phyloP scores from a whole-genome alignment of 2,329 filamentous ascomycete genomes.

The Chaetomiaceae sp. region DNA sequence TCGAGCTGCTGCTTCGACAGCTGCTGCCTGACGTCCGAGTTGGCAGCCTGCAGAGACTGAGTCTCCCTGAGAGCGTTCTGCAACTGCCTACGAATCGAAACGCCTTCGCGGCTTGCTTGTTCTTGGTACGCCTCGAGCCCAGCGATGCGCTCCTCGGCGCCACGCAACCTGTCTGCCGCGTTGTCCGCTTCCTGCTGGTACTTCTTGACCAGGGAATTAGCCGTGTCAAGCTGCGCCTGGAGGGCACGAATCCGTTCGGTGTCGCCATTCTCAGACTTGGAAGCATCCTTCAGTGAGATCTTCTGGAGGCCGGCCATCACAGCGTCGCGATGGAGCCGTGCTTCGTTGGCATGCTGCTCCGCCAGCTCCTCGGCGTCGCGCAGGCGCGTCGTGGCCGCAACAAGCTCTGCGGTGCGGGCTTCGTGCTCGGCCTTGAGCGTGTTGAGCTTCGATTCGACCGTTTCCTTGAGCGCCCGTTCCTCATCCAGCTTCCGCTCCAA shows the following conservation, averaged over 20 bases:
- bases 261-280: slow-evolving; percentile 44
- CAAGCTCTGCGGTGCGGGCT: slow-evolving; percentile 70
- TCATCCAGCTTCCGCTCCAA: slow-evolving; percentile 80
- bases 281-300: slow-evolving; percentile 52
- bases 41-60: slow-evolving; percentile 73
- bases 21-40: slow-evolving; percentile 75
- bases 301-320: slow-evolving; percentile 79
- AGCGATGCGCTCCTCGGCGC: slow-evolving; percentile 93
- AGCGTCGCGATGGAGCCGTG: slow-evolving; percentile 75
- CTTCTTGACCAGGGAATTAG: slow-evolving; percentile 75
- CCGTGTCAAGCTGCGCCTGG: slow-evolving; percentile 72
- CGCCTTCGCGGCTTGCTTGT: slow-evolving; percentile 87
- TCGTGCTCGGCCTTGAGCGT: slow-evolving; percentile 82
- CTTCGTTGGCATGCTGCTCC: slow-evolving; percentile 82
- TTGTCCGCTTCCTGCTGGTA: slow-evolving; percentile 85
- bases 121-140: slow-evolving; percentile 96
- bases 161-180: slow-evolving; percentile 82
- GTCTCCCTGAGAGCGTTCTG: slow-evolving; percentile 79
- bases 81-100: slow-evolving; percentile 83
- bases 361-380: slow-evolving; percentile 83
- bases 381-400: slow-evolving; percentile 66
- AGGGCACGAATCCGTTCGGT: slow-evolving; percentile 67
- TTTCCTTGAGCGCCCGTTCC: slow-evolving; percentile 70
- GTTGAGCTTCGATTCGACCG: slow-evolving; percentile 68
- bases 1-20: slow-evolving; percentile 85